phyloP scores from a whole-genome alignment of 495 filamentous ascomycete genomes.

The Daldinia caldariorum region DNA sequence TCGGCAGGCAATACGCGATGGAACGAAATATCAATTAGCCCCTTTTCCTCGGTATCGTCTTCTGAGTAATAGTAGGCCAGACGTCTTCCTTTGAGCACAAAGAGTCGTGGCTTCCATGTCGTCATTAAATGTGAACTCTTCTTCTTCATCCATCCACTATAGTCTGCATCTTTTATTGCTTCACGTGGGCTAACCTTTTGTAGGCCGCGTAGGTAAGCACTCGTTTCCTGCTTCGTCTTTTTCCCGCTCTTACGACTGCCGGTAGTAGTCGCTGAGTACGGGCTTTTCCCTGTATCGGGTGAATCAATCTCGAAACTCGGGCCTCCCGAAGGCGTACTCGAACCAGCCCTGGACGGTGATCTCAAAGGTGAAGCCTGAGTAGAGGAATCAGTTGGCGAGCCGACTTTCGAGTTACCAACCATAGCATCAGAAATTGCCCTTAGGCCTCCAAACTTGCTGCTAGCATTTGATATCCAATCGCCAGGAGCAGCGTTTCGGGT shows the following conservation, averaged over 20 bases:
- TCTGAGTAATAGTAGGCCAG: slow-evolving; percentile 98
- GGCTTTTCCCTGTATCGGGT: slow-evolving; percentile 68
- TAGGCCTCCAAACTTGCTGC: slow-evolving; percentile 68
- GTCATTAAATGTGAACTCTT: slow-evolving; percentile 93
- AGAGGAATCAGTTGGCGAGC: slow-evolving; percentile 65
- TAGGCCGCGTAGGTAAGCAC: slow-evolving; percentile 88
- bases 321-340: slow-evolving; percentile 84
- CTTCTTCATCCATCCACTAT: slow-evolving; percentile 99
- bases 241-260: slow-evolving; percentile 64
- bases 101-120: slow-evolving; percentile 95
- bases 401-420: slow-evolving; percentile 63
- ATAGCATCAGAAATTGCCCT: slow-evolving; percentile 85
- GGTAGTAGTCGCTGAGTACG: slow-evolving; percentile 58
- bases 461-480: slow-evolving; percentile 63
- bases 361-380: slow-evolving; percentile 72
- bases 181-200: slow-evolving; percentile 83
- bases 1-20: slow-evolving; percentile 97
- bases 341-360: slow-evolving; percentile 78
- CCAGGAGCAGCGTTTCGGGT: slow-evolving; percentile 60
- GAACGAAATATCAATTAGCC: slow-evolving; percentile 95
- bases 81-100: slow-evolving; percentile 88
- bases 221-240: slow-evolving; percentile 89
- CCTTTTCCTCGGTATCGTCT: slow-evolving; percentile 88
- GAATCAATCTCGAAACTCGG: slow-evolving; percentile 83
- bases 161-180: slow-evolving; percentile 88